These are phyloP conservation scores for Scedosporium boydii DNA, from an alignment of 2,329 filamentous ascomycete species.

Conservation along the genomic window DNA sequence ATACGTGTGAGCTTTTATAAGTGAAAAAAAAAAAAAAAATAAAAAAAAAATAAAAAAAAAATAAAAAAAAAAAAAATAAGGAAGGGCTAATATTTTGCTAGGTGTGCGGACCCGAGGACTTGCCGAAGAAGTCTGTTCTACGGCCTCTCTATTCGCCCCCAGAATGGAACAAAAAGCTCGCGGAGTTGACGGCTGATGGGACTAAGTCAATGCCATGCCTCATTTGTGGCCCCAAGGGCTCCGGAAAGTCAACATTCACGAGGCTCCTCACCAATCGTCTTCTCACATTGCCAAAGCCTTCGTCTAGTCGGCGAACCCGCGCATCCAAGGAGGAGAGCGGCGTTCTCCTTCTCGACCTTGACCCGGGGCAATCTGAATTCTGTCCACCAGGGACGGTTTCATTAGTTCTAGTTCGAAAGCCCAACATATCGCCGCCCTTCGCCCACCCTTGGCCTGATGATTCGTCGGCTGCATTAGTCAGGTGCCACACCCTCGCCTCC, in stretches of 20 bases:
- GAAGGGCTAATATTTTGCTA: conserved; percentile 22
- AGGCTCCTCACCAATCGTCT: conserved; percentile 57
- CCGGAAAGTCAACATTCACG: conserved; percentile 69
- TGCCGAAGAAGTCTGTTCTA: conserved; percentile 36
- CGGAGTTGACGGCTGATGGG: conserved; percentile 16
- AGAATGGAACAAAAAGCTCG: conserved; percentile 53
- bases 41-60: background rate
- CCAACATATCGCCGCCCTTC: conserved; percentile 59
- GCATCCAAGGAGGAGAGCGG: conserved; percentile 10
- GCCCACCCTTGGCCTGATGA: conserved; percentile 37
- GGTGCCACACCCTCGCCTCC: conserved; percentile 58
- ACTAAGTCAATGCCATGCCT: conserved; percentile 32
- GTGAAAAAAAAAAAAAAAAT: background rate
- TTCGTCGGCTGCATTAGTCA: conserved; percentile 27
- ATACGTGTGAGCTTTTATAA: background rate
- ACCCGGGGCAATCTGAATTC: conserved; percentile 71
- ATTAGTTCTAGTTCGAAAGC: conserved; percentile 48
- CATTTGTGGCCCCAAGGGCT: conserved; percentile 60
- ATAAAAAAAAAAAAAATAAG: background rate
- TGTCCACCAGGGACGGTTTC: conserved; percentile 60
- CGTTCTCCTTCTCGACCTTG: conserved; percentile 61
- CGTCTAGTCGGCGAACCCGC: conserved; percentile 10
- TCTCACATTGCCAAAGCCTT: conserved; percentile 26
- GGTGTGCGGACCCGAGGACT: conserved; percentile 45
- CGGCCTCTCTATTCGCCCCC: conserved; percentile 48